phyloP scores from a whole-genome alignment of 2,329 filamentous ascomycete species.

The Pseudonectria buxi region DNA sequence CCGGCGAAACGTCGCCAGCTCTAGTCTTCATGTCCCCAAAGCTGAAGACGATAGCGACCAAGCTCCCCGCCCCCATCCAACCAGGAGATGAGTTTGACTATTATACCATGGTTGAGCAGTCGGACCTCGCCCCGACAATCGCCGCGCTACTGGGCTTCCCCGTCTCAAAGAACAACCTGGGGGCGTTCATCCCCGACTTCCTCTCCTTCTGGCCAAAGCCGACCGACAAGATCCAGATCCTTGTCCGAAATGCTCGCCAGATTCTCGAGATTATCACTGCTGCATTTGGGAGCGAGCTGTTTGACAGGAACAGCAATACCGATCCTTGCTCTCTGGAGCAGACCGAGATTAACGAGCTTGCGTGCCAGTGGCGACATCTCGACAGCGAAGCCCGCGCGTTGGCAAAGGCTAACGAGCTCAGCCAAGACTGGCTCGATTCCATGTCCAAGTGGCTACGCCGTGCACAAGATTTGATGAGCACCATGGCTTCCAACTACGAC shows the following conservation, averaged over 20 bases:
- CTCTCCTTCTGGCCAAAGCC: conserved; percentile 61
- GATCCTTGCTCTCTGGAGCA: conserved; percentile 31
- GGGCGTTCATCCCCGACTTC: conserved; percentile 75
- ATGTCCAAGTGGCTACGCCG: conserved; percentile 57
- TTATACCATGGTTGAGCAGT: conserved; percentile 83
- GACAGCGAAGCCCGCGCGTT: conserved; percentile 18
- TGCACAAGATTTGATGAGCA: conserved; percentile 76
- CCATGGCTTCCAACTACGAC: conserved; percentile 89
- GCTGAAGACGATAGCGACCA: conserved; percentile 49
- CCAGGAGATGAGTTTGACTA: conserved; percentile 70
- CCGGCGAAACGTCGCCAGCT: conserved; percentile 90
- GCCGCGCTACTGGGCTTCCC: conserved; percentile 83
- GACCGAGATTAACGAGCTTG: conserved; percentile 48
- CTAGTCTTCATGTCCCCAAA: conserved; percentile 87
- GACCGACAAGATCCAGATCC: conserved; percentile 56
- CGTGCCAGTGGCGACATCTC: conserved; percentile 58
- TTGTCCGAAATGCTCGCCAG: conserved; percentile 74
- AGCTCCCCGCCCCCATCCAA: conserved; percentile 45
- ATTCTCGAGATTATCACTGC: conserved; percentile 70
- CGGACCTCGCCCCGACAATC: conserved; percentile 84
- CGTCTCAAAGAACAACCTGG: conserved; percentile 81
- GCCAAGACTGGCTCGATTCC: conserved; percentile 35
- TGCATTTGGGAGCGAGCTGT: conserved; percentile 52
- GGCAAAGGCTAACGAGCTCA: conserved; percentile 19
- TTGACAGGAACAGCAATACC: conserved; percentile 26